Evolutionary conservation across 2,329 filamentous ascomycete genomes (phyloP).

Genomic region (Epichloe amarillans): DNA sequence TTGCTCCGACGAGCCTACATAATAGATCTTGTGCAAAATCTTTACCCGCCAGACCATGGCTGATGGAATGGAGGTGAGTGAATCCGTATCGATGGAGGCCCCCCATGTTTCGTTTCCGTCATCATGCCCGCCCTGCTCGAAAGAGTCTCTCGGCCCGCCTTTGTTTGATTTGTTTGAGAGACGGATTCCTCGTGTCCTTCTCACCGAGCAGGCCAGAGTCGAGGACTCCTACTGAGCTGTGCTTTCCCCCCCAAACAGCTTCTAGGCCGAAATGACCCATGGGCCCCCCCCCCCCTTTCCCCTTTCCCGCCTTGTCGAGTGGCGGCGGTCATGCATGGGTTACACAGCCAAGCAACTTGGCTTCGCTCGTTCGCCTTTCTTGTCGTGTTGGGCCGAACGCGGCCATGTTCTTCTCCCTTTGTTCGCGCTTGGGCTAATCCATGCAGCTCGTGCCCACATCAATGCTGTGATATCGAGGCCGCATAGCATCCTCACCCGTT

Average conservation of each 20-base stretch:
- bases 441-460: not conserved
- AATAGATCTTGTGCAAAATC: not conserved
- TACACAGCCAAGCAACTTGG: slow-evolving; percentile 4
- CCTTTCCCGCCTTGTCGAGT: slow-evolving; percentile 3
- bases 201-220: not conserved
- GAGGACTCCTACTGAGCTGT: not conserved
- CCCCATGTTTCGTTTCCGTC: not conserved
- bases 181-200: not conserved
- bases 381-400: not conserved
- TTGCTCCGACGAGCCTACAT: not conserved
- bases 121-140: not conserved
- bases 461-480: not conserved
- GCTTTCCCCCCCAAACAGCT: not conserved
- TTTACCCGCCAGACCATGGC: not conserved
- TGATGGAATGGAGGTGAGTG: slow-evolving; percentile 7
- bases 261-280: not conserved
- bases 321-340: slow-evolving; percentile 4
- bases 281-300: not conserved
- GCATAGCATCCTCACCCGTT: not conserved
- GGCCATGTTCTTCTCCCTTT: not conserved
- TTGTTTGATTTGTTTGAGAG: not conserved
- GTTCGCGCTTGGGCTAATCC: not conserved
- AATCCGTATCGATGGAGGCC: not conserved
- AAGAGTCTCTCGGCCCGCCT: not conserved
- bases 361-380: not conserved